These are phyloP conservation scores for Hypsizygus ulmarius DNA, from an alignment of 1,284 basidiomycete species.

Conservation along the genomic window DNA sequence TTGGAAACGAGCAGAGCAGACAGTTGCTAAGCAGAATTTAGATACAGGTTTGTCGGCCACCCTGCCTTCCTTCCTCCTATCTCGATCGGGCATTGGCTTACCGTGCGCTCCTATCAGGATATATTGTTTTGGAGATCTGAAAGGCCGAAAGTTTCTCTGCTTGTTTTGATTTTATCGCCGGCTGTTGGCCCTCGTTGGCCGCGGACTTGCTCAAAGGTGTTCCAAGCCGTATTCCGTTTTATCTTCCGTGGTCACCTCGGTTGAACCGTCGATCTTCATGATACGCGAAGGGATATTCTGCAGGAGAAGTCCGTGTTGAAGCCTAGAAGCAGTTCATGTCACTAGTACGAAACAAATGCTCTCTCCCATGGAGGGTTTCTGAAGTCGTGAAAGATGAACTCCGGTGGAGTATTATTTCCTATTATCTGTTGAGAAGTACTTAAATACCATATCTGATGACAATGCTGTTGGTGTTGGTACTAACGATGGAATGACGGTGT, in stretches of 20 bases:
- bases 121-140: conserved; percentile 13
- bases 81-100: not conserved
- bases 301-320: too few species aligned
- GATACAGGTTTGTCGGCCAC: conserved; percentile 19
- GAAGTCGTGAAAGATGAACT: too few species aligned
- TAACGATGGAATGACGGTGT: too few species aligned
- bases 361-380: too few species aligned
- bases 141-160: not conserved
- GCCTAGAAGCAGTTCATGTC: too few species aligned
- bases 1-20: conserved; percentile 29
- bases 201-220: conserved; percentile 6
- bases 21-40: conserved; percentile 12
- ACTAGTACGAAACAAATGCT: too few species aligned
- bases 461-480: too few species aligned
- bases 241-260: conserved; percentile 1
- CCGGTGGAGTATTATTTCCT: too few species aligned
- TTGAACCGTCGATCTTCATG: not conserved
- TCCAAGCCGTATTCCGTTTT: not conserved
- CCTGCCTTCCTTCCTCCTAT: not conserved
- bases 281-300: too few species aligned
- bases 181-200: conserved; percentile 4
- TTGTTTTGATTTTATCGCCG: not conserved
- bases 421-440: too few species aligned
- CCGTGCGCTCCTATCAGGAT: conserved; percentile 1
- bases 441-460: too few species aligned